Percentiles rank a stretch among this genome's conserved stretches.
Evolutionary conservation across 2,329 filamentous ascomycete species (phyloP).

Genomic region (Aspergillus uvarum): DNA sequence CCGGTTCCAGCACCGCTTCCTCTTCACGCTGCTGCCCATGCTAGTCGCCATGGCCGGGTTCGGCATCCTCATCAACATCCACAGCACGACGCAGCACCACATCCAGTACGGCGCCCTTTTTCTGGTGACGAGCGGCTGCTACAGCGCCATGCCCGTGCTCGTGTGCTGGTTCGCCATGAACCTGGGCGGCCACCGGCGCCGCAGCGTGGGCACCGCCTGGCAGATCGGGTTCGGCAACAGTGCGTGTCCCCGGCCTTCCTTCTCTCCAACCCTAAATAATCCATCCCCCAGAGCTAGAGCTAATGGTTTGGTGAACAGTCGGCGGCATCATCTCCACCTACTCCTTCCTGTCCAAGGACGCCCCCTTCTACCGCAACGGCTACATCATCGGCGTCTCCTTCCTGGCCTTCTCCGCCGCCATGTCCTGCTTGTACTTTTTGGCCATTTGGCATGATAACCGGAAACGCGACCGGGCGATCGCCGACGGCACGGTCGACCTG

Average conservation of each 20-base stretch:
- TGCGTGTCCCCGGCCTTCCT: neutral
- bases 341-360: conserved; percentile 18
- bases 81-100: conserved; percentile 57
- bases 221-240: conserved; percentile 67
- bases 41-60: conserved; percentile 71
- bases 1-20: conserved; percentile 68
- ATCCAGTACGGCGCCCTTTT: conserved; percentile 79
- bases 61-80: conserved; percentile 68
- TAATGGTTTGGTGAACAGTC: neutral
- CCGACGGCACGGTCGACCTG: neutral
- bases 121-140: conserved; percentile 74
- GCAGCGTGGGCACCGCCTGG: conserved; percentile 70
- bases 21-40: conserved; percentile 69
- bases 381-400: conserved; percentile 20
- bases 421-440: conserved; percentile 9
- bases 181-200: conserved; percentile 68
- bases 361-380: conserved; percentile 18
- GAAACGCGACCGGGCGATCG: conserved; percentile 9
- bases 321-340: conserved; percentile 21
- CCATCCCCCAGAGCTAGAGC: neutral
- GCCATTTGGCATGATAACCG: conserved; percentile 13
- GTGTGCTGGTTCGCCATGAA: conserved; percentile 84
- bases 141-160: conserved; percentile 81
- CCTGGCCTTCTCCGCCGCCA: conserved; percentile 13
- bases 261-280: too few relatives aligned